These are phyloP conservation scores for Solanum bulbocastanum DNA, from an alignment of 257 asterid species.

Conservation along the genomic window DNA sequence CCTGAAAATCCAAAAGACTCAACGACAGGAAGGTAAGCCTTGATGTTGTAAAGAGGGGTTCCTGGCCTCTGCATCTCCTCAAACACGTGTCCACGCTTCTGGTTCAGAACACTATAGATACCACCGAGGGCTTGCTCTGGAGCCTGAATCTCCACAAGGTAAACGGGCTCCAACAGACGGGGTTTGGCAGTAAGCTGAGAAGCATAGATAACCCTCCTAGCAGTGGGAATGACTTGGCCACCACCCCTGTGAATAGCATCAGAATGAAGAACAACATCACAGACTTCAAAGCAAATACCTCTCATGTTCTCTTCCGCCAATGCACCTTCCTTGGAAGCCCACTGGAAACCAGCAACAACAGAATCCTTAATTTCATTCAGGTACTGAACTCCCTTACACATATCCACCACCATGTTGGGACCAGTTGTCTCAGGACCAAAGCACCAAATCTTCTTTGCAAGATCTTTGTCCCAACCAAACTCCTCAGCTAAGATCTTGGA, in stretches of 20 bases:
- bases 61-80: slow-evolving; percentile 44
- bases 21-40: slow-evolving; percentile 33
- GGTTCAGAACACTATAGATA: slow-evolving; percentile 33
- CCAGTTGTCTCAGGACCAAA: slow-evolving; percentile 43
- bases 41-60: slow-evolving; percentile 36
- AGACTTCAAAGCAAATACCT: slow-evolving; percentile 38
- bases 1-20: slow-evolving; percentile 35
- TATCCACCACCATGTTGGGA: slow-evolving; percentile 38
- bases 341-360: slow-evolving; percentile 42
- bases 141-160: slow-evolving; percentile 37
- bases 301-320: slow-evolving; percentile 37
- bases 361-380: slow-evolving; percentile 42
- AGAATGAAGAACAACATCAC: slow-evolving; percentile 37
- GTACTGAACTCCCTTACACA: slow-evolving; percentile 42
- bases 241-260: slow-evolving; percentile 46
- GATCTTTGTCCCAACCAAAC: slow-evolving; percentile 46
- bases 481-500: slow-evolving; percentile 30
- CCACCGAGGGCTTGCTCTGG: slow-evolving; percentile 36
- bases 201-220: slow-evolving; percentile 36
- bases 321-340: slow-evolving; percentile 44
- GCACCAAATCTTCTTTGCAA: slow-evolving; percentile 43
- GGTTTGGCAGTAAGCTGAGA: slow-evolving; percentile 41
- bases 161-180: slow-evolving; percentile 30
- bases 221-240: slow-evolving; percentile 39
- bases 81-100: slow-evolving; percentile 40